Evolutionary conservation across 768 basidiomycete species (phyloP), one percentile per base, ranked within the genome.

Genomic region (Amanita inopinata): DNA sequence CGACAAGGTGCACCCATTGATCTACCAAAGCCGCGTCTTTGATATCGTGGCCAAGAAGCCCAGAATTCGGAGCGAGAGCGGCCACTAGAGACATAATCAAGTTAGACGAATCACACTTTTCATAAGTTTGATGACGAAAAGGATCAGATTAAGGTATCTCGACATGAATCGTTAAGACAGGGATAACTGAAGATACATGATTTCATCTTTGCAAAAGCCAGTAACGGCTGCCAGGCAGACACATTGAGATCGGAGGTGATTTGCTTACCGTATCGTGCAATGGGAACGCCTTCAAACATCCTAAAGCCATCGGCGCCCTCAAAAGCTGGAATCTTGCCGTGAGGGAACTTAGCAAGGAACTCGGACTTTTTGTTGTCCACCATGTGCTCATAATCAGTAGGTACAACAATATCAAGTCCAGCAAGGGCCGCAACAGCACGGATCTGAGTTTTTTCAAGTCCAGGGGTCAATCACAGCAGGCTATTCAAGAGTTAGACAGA

Each of bases 231-330:
- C 40, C 43, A 36, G 55, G 60, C 59, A 59, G 63, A 60, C 45
- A 56, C 53, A 59, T 63, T 54, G 56, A 28, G 46, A 59, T 61
- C 54, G 46, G 38, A 38, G 20, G 12, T 10, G n/a, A 5, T 51
- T 42, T n/a, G 82, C 91, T 78, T 65, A 97, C 94, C 53, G 65
- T 94, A 92, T 45, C 78, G 80, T 34, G 89, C 84, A 61, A 98
- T 90, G 36, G 90, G 78, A 42, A 64, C 57, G 43, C 75, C 70
- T 69, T 94, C 94, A 52, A 78, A 76, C 46, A 96, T 66, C 55
- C 69, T 73, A 71, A 89, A 76, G 43, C 90, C 90, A 60, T 90
- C 77, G 10, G 67, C 61, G 33, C 73, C 68, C 60, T 91, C 88
- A 40, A 83, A 73, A 27, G 83, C 81, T 19, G 96, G 94, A 52